Evolutionary conservation across 208 protist species (phyloP).

Genomic region (Sergeia podlipaevii): DNA sequence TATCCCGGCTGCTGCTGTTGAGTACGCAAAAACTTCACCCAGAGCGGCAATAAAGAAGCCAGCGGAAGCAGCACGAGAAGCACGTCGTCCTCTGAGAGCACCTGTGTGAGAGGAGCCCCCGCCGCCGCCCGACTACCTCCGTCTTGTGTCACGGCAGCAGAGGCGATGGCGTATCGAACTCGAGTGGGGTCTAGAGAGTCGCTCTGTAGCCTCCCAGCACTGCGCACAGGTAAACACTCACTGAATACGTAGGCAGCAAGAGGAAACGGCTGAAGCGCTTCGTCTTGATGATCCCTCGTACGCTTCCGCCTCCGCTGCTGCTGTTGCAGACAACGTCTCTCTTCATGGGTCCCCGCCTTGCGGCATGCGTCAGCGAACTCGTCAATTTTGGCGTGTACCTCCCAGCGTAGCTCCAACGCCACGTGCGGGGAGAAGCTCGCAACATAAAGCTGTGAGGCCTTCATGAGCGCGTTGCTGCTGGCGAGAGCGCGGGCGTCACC

Average conservation of each 20-base stretch:
- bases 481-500: neutral
- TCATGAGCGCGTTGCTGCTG: too few species aligned
- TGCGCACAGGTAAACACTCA: neutral
- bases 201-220: neutral
- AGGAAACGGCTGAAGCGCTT: constrained; percentile 2
- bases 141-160: constrained; percentile 1
- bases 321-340: neutral
- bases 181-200: constrained; percentile 6
- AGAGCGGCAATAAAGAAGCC: constrained; percentile 15
- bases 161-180: too few species aligned
- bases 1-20: constrained; percentile 6
- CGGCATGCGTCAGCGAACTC: constrained; percentile 15
- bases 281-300: neutral
- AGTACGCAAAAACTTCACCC: too few species aligned
- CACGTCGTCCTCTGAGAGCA: neutral
- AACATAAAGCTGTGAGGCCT: constrained; percentile 52
- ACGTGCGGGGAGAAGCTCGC: constrained; percentile 70
- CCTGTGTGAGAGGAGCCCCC: constrained; percentile 2
- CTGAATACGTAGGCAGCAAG: neutral
- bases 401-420: constrained; percentile 70
- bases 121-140: neutral
- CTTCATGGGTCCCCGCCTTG: neutral
- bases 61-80: constrained; percentile 30
- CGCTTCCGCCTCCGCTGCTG: neutral
- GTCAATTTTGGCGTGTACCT: constrained; percentile 37